Evolutionary conservation across 495 filamentous ascomycete genomes (phyloP).

Genomic region (Trichoderma reesei): DNA sequence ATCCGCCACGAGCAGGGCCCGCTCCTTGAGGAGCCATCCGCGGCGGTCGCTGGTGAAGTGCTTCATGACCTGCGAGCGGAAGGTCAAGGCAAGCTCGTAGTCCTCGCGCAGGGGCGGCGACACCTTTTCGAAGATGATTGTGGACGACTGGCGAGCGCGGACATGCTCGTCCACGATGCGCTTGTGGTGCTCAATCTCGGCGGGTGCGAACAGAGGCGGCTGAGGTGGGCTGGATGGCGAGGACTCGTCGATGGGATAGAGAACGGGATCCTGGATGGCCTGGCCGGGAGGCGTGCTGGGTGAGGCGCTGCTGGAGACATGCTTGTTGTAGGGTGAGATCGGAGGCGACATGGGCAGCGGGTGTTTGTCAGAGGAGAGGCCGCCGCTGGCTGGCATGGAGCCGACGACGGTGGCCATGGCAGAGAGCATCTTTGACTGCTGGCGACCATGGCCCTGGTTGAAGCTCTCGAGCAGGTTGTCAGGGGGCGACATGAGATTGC

Average conservation of each 20-base stretch:
- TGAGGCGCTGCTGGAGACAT: conserved; percentile 12
- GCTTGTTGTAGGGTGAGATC: conserved; percentile 53
- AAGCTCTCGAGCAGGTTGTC: conserved; percentile 57
- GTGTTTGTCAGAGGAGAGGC: conserved; percentile 14
- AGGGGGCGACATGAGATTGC: conserved; percentile 68
- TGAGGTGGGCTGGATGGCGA: conserved; percentile 28
- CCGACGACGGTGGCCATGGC: conserved; percentile 16
- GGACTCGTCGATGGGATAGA: conserved; percentile 44
- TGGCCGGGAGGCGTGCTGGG: conserved; percentile 22
- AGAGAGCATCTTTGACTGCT: conserved; percentile 17
- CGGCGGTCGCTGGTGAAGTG: conserved; percentile 48
- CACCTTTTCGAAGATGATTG: conserved; percentile 41
- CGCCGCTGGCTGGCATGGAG: conserved; percentile 12
- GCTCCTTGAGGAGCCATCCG: conserved; percentile 54
- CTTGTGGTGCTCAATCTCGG: conserved; percentile 29
- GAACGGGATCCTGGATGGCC: conserved; percentile 46
- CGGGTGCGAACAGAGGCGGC: conserved; percentile 46
- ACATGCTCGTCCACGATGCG: conserved; percentile 58
- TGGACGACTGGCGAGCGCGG: conserved; percentile 44
- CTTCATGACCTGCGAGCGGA: conserved; percentile 53
- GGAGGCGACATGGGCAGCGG: conserved; percentile 55
- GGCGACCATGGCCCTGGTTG: conserved; percentile 17
- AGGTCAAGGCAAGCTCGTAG: conserved; percentile 57
- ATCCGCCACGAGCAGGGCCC: conserved; percentile 46
- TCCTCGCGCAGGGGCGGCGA: conserved; percentile 60